Evolutionary conservation across 306 rosid species (phyloP), one percentile per base, ranked within the genome.

Genomic region (Luffa aegyptiaca): DNA sequence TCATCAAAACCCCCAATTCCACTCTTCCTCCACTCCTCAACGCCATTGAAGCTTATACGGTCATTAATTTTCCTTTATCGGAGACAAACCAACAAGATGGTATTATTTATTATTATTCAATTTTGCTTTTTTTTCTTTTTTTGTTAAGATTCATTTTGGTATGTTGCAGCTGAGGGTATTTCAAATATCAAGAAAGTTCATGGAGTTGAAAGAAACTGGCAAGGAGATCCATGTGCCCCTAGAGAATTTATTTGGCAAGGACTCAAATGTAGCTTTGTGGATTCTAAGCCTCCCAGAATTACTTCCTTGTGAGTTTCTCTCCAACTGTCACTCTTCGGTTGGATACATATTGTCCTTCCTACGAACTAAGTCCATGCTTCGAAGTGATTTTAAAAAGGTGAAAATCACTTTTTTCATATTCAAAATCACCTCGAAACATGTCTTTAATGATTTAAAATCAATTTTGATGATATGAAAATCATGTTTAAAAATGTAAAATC

Each of bases 171-270:
- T 76, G 86, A 66, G 78, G 83, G 83, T 10, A 80, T 83, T 20
- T 45, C 70, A 82, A 88, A 18, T 55, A 84, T 85, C 71, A 83
- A 88, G 81, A 49, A 17, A 16, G 41, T 45, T 11, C 85, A 88
- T 74, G 76, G 72, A 39, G 73, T 85, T 80, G 26, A 6, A 8
- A 85, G 66, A 70, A 75, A 80, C 73, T 88, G 88, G 90, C 65
- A 84, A 26, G 88, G 90, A 80, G 88, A 88, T 80, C 88, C 88
- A 37, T 85, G 90, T 26, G 80, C 35, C 26, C 90, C 87, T 0
- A 37, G 17, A 57, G 53, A 36, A 42, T 85, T 77, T 37, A 80
- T 37, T 37, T 37, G 39, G 39, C 39, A 37, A 2, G 39, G 39
- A 37, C 3, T 37, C 39, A 37, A 37, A 37, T 37, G 39, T 37